These are phyloP conservation scores for Goffeauzyma gilvescens DNA, from an alignment of 768 basidiomycete species.

Conservation along the genomic window DNA sequence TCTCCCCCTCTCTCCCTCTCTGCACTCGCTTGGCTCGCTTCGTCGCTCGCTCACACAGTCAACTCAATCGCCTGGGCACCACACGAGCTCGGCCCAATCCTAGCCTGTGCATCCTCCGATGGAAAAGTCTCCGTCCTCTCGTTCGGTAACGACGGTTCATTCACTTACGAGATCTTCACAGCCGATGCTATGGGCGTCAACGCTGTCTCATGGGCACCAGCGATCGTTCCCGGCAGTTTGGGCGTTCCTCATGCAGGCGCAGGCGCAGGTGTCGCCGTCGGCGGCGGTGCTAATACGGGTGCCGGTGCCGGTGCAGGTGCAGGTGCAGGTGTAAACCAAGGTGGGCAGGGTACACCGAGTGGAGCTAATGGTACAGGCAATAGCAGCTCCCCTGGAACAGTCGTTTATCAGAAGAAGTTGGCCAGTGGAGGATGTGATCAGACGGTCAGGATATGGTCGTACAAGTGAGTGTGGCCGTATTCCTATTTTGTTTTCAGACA, in stretches of 20 bases:
- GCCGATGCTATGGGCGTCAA: slow-evolving; percentile 94
- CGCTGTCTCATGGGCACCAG: slow-evolving; percentile 93
- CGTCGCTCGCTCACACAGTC: slow-evolving; percentile 38
- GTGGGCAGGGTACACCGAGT: too few relatives aligned
- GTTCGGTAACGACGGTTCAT: slow-evolving; percentile 95
- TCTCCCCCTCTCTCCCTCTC: too few relatives aligned
- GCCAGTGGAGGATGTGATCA: slow-evolving; percentile 93
- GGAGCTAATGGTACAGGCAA: too few relatives aligned
- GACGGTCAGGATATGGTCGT: slow-evolving; percentile 82
- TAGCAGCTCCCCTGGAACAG: too few relatives aligned
- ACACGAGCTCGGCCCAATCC: slow-evolving; percentile 85
- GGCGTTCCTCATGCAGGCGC: too few relatives aligned
- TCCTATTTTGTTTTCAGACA: too few relatives aligned
- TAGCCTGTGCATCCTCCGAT: slow-evolving; percentile 92
- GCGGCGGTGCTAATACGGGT: too few relatives aligned
- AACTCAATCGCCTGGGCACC: slow-evolving; percentile 99
- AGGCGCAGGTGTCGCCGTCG: too few relatives aligned
- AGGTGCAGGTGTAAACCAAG: too few relatives aligned
- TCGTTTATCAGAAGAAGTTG: slow-evolving; percentile 76
- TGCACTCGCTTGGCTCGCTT: not conserved
- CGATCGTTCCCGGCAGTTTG: slow-evolving; percentile 49
- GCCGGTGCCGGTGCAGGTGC: too few relatives aligned
- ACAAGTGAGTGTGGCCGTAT: slow-evolving; percentile 28
- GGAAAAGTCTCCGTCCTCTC: slow-evolving; percentile 89
- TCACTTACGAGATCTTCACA: slow-evolving; percentile 84